phyloP scores from a whole-genome alignment of 805 yeast genomes.

The Cyberlindnera saturnus region DNA sequence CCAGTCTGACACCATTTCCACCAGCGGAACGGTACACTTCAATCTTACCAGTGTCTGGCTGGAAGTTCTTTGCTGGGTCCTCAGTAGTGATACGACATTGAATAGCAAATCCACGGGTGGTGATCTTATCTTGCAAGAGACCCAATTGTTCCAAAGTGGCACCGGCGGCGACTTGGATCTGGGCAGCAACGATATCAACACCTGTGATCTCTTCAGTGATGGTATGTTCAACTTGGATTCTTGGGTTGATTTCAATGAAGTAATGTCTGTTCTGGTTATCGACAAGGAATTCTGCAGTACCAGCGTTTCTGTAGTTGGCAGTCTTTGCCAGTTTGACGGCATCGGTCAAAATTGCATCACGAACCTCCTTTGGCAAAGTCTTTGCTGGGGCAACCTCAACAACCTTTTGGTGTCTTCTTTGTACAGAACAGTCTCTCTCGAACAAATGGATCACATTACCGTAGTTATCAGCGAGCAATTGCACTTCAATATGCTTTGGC shows the following conservation, averaged over 20 bases:
- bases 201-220: conserved; percentile 99
- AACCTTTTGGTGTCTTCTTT: conserved; percentile 98
- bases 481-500: conserved; percentile 98
- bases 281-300: conserved; percentile 96
- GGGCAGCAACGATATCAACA: conserved; percentile 96
- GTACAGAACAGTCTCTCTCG: conserved; percentile 99
- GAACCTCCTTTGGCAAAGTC: conserved; percentile 72
- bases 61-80: conserved; percentile 94
- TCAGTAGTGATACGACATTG: conserved; percentile 99
- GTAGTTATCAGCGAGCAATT: conserved; percentile 84
- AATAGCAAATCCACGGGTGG: conserved; percentile 95
- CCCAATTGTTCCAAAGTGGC: conserved; percentile 91
- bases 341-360: conserved; percentile 90
- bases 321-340: conserved; percentile 88
- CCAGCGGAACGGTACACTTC: conserved; percentile 98
- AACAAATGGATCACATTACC: conserved; percentile 95
- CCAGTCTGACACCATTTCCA: conserved; percentile 98
- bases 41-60: conserved; percentile 97
- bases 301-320: conserved; percentile 93
- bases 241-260: conserved; percentile 96
- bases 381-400: conserved; percentile 98
- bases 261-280: conserved; percentile 92
- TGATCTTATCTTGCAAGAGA: conserved; percentile 86
- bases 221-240: conserved; percentile 98
- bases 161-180: conserved; percentile 98